Base-by-base conservation (phyloP, 257 asterid genomes). In the Primulina tabacum region DNA sequence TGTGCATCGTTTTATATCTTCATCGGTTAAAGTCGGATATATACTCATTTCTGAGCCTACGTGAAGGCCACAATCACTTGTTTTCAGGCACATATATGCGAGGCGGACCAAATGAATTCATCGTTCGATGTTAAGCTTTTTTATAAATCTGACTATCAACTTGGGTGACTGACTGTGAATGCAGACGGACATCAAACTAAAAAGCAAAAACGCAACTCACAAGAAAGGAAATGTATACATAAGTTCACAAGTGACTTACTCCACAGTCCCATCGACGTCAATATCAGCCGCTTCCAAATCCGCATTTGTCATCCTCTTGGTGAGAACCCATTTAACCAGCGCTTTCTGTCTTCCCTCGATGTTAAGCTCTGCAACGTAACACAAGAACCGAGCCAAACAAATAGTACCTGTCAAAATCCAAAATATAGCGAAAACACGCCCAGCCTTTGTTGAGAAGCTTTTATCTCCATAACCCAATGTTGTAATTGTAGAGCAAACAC, bases 391-490 rank as follows among this genome's bases (percentile, higher is more conserved):
- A 40, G 93, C 97, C 79, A 94, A 74, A 72, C 92, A 83, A 33
- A 94, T 71, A 1, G 99, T 89, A 68, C 97, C 79, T 0, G 83
- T 64, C 79, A 94, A 81, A 64, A 94, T 91, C 97, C 99, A 94
- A 70, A 89, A 83, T 71, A 85, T 78, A 2, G 97, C 96, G 43
- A 94, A 89, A 38, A 91, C 10, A 2, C 97, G 97, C 11, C 99
- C 99, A 21, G 78, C 86, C 75, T 79, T 79, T 4, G 96, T 88
- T 16, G 99, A 83, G 82, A 94, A 94, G 82, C 96, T 91, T 64
- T 84, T 83, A 73, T 94, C 99, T 65, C 99, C 99, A 33, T 94
- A 94, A 3, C 97, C 99, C 65, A 94, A 82, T 14, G 97, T 94
- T 28, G 99, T 88, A 65, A 94, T 64, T 14, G 97, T 88, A 38